Evolutionary conservation across 129 eudicot genomes (phyloP).

Genomic region (Flaveria linearis): DNA sequence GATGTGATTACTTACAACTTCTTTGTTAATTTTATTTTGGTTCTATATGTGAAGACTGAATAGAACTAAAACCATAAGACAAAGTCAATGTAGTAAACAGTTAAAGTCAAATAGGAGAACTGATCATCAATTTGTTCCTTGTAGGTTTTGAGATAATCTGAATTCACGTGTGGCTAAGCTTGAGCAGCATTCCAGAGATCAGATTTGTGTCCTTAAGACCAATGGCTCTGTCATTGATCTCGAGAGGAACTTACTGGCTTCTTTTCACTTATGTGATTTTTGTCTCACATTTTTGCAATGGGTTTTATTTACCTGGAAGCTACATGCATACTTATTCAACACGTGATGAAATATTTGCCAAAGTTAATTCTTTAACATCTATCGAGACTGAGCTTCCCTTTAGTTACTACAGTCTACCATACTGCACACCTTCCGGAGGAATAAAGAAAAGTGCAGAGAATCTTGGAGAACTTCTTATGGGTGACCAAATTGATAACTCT

Average conservation of each 20-base stretch:
- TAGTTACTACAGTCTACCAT: constrained; percentile 73
- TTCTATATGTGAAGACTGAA: constrained; percentile 24
- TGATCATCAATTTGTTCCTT: constrained; percentile 18
- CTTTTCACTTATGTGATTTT: constrained; percentile 38
- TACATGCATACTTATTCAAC: constrained; percentile 71
- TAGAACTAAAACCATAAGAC: constrained; percentile 6
- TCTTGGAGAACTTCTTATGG: constrained; percentile 73
- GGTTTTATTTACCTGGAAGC: constrained; percentile 70
- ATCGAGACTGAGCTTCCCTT: constrained; percentile 76
- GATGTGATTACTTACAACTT: constrained; percentile 1
- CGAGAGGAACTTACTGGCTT: constrained; percentile 43
- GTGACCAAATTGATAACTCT: constrained; percentile 70
- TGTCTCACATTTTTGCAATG: constrained; percentile 45
- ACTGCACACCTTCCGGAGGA: constrained; percentile 61
- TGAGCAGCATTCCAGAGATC: constrained; percentile 20
- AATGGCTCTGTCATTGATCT: constrained; percentile 50
- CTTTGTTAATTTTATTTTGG: constrained; percentile 8
- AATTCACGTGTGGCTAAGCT: constrained; percentile 30
- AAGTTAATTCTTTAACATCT: constrained; percentile 70
- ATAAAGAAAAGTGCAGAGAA: constrained; percentile 76
- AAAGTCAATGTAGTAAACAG: constrained; percentile 10
- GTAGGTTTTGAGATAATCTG: constrained; percentile 25
- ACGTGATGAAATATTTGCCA: constrained; percentile 54
- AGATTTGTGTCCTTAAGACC: constrained; percentile 29
- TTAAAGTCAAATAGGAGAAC: neutral